A percentile compares a stretch with the other conserved stretches of the same genome.
phyloP scores from a whole-genome alignment of 208 protist genomes.

The Angomonas ambiguus region DNA sequence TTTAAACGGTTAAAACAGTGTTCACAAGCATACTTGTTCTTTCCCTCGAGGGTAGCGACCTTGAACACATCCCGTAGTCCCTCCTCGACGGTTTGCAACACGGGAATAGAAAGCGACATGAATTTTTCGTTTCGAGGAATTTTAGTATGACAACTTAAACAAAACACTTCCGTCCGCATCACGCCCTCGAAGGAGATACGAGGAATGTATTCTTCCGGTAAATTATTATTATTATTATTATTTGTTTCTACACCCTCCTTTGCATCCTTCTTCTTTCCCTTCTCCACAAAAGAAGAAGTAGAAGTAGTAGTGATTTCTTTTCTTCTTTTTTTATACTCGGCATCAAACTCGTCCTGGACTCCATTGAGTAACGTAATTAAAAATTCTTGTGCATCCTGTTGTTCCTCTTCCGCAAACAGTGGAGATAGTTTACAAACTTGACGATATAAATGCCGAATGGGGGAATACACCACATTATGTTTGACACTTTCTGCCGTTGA shows the following conservation, averaged over 20 bases:
- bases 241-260: constrained; percentile 22
- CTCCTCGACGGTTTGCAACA: constrained; percentile 49
- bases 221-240: constrained; percentile 7
- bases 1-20: constrained; percentile 66
- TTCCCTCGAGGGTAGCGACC: constrained; percentile 34
- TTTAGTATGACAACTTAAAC: constrained; percentile 36
- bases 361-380: constrained; percentile 81
- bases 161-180: constrained; percentile 57
- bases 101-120: constrained; percentile 79
- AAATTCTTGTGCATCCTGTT: constrained; percentile 91
- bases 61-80: constrained; percentile 52
- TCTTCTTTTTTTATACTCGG: background rate
- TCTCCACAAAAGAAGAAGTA: background rate
- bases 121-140: constrained; percentile 74
- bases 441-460: constrained; percentile 32
- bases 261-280: constrained; percentile 44
- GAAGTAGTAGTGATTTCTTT: background rate
- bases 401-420: constrained; percentile 69
- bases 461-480: constrained; percentile 38
- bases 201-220: constrained; percentile 35
- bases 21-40: constrained; percentile 82
- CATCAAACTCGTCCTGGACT: constrained; percentile 80
- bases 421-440: constrained; percentile 43
- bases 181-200: constrained; percentile 72
- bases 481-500: constrained; percentile 52